A percentile compares a stretch with the other conserved stretches of the same genome.
Conservation (phyloP, 345 rosid species). For the Eucalyptus erythrocorys region DNA sequence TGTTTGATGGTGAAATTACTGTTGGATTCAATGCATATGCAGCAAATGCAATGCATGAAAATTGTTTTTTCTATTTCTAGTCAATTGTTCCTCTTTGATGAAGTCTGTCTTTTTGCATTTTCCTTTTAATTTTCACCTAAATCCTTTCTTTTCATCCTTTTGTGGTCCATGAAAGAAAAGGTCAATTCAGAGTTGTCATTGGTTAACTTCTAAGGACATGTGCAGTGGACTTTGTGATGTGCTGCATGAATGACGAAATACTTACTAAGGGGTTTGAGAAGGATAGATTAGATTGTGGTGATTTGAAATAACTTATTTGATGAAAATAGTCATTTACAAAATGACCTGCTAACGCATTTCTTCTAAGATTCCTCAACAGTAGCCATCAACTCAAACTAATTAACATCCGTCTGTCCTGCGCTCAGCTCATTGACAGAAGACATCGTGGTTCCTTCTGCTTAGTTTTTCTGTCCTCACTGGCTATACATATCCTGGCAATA, state of each 20-base stretch:
- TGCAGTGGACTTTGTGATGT: background rate
- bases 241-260: background rate
- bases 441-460: background rate
- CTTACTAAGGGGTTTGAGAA: background rate
- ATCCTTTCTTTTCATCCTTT: background rate
- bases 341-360: background rate
- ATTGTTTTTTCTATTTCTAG: background rate
- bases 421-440: background rate
- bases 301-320: background rate
- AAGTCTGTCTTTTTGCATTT: background rate
- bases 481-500: background rate
- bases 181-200: background rate
- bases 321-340: background rate
- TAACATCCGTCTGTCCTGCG: background rate
- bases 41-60: background rate
- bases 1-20: background rate
- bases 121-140: background rate
- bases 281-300: background rate
- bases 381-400: background rate
- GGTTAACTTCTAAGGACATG: background rate
- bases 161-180: background rate
- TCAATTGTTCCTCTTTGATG: background rate
- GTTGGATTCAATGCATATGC: background rate
- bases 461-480: background rate
- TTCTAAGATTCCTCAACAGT: background rate